Percentiles rank a stretch among this genome's conserved stretches.
phyloP scores from a whole-genome alignment of 2,329 filamentous ascomycete species.

The Colletotrichum gigasporum region DNA sequence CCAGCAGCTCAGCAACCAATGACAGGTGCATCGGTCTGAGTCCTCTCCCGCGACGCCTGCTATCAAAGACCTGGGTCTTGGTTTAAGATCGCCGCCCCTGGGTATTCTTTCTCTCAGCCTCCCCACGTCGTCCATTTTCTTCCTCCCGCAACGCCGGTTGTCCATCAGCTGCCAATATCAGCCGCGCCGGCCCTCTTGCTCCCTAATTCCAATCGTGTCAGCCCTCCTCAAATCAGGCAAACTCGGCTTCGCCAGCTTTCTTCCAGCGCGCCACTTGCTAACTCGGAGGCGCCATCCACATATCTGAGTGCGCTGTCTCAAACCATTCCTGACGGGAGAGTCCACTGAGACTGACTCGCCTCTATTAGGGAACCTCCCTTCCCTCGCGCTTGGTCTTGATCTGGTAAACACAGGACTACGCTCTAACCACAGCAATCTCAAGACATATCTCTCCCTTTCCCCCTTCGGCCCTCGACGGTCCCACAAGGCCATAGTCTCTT shows the following conservation, averaged over 20 bases:
- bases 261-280: slow-evolving; percentile 25
- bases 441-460: slow-evolving; percentile 32
- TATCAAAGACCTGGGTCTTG: slow-evolving; percentile 27
- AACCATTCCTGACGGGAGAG: slow-evolving; percentile 17
- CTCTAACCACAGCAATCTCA: slow-evolving; percentile 28
- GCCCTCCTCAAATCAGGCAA: background rate
- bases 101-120: slow-evolving; percentile 6
- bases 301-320: slow-evolving; percentile 32
- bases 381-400: slow-evolving; percentile 16
- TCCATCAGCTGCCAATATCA: background rate
- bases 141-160: background rate
- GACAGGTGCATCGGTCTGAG: slow-evolving; percentile 26
- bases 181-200: background rate
- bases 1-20: slow-evolving; percentile 20
- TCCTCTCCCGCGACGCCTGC: background rate
- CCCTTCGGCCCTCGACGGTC: slow-evolving; percentile 26
- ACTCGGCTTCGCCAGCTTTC: slow-evolving; percentile 5
- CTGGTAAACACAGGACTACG: slow-evolving; percentile 3
- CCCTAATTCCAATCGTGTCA: slow-evolving; percentile 5
- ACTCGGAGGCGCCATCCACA: slow-evolving; percentile 24
- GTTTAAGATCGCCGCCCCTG: slow-evolving; percentile 26
- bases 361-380: slow-evolving; percentile 27
- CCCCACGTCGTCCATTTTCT: background rate
- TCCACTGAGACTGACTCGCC: slow-evolving; percentile 25
- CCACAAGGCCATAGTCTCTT: slow-evolving; percentile 31